Percentiles rank a stretch among this genome's conserved stretches.
Evolutionary conservation across 345 rosid species (phyloP).

Genomic region (Citropsis articulata): DNA sequence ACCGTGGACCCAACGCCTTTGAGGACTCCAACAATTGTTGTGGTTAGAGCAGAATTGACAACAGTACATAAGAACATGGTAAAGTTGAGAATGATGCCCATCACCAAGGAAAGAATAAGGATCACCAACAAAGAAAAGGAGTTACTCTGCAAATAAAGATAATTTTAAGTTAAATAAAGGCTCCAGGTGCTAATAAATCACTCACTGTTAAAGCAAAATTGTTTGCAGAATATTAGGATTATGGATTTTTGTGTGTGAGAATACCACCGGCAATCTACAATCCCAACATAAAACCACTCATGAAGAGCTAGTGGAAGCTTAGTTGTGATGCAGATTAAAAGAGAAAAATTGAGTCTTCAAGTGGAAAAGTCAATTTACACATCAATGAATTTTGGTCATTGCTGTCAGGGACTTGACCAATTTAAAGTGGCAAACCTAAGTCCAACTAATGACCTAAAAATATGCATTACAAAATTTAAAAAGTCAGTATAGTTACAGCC

Average conservation of each 20-base stretch:
- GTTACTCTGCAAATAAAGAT: constrained; percentile 55
- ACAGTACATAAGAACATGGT: constrained; percentile 96
- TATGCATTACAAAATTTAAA: background rate
- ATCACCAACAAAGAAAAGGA: constrained; percentile 66
- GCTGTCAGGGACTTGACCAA: background rate
- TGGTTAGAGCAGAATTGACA: constrained; percentile 94
- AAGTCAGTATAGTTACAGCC: background rate
- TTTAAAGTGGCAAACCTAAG: background rate
- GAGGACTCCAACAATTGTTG: constrained; percentile 96
- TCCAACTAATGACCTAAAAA: background rate
- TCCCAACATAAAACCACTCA: background rate
- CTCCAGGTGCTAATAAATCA: background rate
- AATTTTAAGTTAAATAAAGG: constrained; percentile 15
- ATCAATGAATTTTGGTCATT: background rate
- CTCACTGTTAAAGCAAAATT: background rate
- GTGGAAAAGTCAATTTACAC: background rate
- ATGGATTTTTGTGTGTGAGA: background rate
- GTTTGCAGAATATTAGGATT: background rate
- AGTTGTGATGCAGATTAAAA: background rate
- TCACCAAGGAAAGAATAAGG: constrained; percentile 71
- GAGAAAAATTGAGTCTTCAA: background rate
- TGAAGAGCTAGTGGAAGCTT: background rate
- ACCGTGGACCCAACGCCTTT: constrained; percentile 98
- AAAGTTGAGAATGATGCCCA: constrained; percentile 94
- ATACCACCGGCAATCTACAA: background rate